Conservation (phyloP, 306 rosid species). For the Quercus bicolor region DNA sequence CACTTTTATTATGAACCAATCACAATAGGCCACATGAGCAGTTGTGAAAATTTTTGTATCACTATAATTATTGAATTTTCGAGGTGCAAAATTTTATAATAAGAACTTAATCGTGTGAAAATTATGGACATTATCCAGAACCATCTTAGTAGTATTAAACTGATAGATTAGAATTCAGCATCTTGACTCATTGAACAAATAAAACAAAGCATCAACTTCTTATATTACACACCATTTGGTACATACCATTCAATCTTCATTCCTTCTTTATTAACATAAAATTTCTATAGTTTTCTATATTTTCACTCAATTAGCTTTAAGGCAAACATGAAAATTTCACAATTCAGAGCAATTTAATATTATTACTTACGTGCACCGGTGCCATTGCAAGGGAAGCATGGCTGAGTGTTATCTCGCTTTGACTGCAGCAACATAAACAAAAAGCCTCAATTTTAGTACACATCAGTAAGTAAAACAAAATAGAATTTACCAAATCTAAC, state of each 20-base stretch:
- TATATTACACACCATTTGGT: no score
- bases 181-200: no score
- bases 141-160: no score
- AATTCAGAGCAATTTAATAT: not conserved
- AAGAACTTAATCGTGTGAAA: not conserved
- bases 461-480: not conserved
- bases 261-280: no score
- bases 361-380: constrained; percentile 82
- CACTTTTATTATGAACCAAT: no score
- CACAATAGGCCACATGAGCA: no score
- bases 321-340: not conserved
- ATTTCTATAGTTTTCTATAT: no score
- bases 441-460: not conserved
- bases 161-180: no score
- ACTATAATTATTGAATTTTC: not conserved
- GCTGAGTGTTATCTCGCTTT: constrained; percentile 83
- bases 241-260: no score
- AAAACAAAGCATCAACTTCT: no score
- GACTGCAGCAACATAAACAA: constrained; percentile 49
- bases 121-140: not conserved
- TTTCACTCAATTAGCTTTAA: not conserved
- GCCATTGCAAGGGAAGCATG: constrained; percentile 96
- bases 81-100: not conserved
- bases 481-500: not conserved
- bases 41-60: no score